These are phyloP conservation scores for Epichloe festucae DNA, from an alignment of 2,329 filamentous ascomycete genomes.

Conservation along the genomic window DNA sequence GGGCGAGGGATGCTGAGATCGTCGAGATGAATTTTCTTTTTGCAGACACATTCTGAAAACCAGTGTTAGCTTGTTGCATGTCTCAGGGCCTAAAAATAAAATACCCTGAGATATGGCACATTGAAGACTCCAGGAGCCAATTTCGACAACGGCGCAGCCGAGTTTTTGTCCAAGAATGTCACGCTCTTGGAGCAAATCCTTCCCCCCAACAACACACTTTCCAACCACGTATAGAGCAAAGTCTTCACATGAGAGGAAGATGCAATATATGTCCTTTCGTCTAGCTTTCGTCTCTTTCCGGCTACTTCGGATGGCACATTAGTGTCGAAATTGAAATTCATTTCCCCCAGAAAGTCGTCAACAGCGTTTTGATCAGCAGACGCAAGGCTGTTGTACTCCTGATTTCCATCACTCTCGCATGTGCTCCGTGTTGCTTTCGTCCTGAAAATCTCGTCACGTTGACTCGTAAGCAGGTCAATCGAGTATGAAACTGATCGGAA, in stretches of 20 bases:
- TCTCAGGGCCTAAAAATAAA: neutral
- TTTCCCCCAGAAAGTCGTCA: conserved; percentile 15
- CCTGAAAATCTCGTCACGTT: neutral
- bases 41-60: conserved; percentile 14
- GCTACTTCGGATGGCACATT: neutral
- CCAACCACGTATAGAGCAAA: conserved; percentile 9
- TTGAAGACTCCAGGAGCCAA: conserved; percentile 25
- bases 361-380: conserved; percentile 16
- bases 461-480: conserved; percentile 11
- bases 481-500: conserved; percentile 16
- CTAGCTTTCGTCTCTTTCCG: neutral
- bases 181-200: conserved; percentile 12
- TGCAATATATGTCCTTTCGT: neutral
- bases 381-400: conserved; percentile 9
- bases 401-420: neutral
- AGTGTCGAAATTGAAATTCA: conserved; percentile 7
- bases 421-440: neutral
- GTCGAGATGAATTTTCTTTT: conserved; percentile 15
- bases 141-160: conserved; percentile 12
- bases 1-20: conserved; percentile 18
- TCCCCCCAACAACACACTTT: conserved; percentile 17
- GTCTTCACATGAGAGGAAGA: neutral
- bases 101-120: conserved; percentile 22
- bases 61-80: conserved; percentile 1
- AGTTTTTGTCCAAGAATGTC: conserved; percentile 7